Evolutionary conservation across 2,329 filamentous ascomycete species (phyloP), one percentile per base, ranked within the genome.

Genomic region (Aspergillus proliferans): DNA sequence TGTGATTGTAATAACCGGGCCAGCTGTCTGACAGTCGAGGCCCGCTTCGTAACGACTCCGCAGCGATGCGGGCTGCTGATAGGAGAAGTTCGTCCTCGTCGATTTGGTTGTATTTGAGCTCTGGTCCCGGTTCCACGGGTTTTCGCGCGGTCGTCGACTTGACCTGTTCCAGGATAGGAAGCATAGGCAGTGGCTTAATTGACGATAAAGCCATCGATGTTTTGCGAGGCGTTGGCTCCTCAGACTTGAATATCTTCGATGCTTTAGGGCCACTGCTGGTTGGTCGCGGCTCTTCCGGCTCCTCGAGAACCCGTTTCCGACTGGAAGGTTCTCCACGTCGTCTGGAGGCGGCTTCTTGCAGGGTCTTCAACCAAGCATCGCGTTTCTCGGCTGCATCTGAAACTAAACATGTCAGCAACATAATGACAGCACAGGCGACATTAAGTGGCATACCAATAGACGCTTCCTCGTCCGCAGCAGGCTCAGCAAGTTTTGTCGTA

Each of bases 21-120:
- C 54, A 54, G 30, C 49, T 55, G 22, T 66, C 63, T 33, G 67
- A 57, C 30, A 71, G 59, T 6, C 53, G 62, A 7, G 65, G 65
- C 1, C 69, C 69, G 15, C 56, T 67, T 7, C 68, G 60, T 7
- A 73, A 43, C n/a, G 65, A 60, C 47, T 71, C 67, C 7, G 69
- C 70, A 18, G 66, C 65, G 39, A 73, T 70, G 8, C 70, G 67
- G 8, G 70, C 70, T 5, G 68, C 67, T 24, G 62, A 69, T 15
- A 73, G 59, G 10, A 72, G 61, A 8, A 73, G 56, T 53, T 73
- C 70, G 43, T 73, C 70, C 52, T 71, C 65, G 34, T 73, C 68
- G 34, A 72, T 61, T 48, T 66, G 59, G 43, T 48, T 55, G 18
- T 54, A 54, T 46, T 57, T 58, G 4, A 52, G 54, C 10, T 52